phyloP scores from a whole-genome alignment of 2,329 filamentous ascomycete genomes.

The Fusarium praegraminearum region DNA sequence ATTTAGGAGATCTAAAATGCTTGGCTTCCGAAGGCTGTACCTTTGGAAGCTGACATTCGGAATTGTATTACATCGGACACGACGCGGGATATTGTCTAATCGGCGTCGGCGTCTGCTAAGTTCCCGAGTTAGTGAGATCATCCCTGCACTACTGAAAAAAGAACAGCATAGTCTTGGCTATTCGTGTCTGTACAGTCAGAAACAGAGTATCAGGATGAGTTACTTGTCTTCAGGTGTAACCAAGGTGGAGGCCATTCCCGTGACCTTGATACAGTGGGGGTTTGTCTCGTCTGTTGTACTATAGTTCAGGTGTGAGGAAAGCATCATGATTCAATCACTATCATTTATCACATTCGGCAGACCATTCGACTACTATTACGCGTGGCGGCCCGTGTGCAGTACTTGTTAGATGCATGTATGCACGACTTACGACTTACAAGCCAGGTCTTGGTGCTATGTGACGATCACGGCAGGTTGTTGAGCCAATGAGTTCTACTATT shows the following conservation, averaged over 20 bases:
- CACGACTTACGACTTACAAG: neutral
- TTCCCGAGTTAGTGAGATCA: constrained; percentile 9
- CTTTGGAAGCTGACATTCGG: neutral
- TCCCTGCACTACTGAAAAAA: constrained; percentile 6
- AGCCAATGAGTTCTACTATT: neutral
- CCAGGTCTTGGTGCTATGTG: neutral
- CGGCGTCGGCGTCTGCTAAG: constrained; percentile 9
- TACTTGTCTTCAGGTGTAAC: neutral
- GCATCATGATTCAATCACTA: constrained; percentile 7
- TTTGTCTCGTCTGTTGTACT: neutral
- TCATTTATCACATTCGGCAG: constrained; percentile 32
- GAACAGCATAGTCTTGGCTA: neutral
- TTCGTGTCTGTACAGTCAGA: neutral
- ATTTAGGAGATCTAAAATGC: neutral
- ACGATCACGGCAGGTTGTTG: constrained; percentile 2
- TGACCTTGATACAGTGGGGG: constrained; percentile 28
- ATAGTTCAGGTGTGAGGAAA: constrained; percentile 5
- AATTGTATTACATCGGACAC: neutral
- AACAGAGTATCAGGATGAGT: neutral
- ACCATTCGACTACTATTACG: neutral
- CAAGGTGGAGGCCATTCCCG: constrained; percentile 15
- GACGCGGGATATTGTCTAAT: neutral
- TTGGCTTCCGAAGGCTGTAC: neutral
- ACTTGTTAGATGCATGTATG: neutral
- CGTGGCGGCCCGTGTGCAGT: constrained; percentile 5